A percentile compares a stretch with the other conserved stretches of the same genome.
These are phyloP conservation scores for Penstemon barbatus DNA, from an alignment of 257 asterid genomes.

Conservation along the genomic window DNA sequence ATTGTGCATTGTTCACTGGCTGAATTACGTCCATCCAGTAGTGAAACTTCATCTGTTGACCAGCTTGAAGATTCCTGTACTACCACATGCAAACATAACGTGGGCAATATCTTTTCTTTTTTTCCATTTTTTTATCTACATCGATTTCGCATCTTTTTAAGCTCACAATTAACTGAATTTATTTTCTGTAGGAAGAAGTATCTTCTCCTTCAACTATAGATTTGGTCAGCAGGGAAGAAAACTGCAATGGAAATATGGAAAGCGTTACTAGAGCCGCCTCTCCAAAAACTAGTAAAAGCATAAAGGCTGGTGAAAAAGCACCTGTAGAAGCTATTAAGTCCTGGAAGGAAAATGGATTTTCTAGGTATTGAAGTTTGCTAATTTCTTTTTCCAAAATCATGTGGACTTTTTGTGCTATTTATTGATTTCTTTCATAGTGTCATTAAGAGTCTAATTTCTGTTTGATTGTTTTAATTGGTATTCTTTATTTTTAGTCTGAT, in stretches of 20 bases:
- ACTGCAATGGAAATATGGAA: conserved; percentile 33
- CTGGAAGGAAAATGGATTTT: conserved; percentile 91
- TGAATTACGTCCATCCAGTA: conserved; percentile 48
- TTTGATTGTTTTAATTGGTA: background rate
- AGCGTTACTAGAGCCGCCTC: conserved; percentile 41
- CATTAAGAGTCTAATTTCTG: conserved; percentile 19
- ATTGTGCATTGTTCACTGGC: conserved; percentile 61
- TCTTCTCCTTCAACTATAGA: conserved; percentile 36
- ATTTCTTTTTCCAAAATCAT: background rate
- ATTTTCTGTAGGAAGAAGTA: conserved; percentile 45
- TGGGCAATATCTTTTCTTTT: conserved; percentile 28
- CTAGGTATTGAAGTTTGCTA: conserved; percentile 52
- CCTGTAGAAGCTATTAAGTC: conserved; percentile 49
- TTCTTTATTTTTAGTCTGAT: conserved; percentile 59
- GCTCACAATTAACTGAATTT: background rate
- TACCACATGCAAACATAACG: conserved; percentile 39
- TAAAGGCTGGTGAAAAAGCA: conserved; percentile 78
- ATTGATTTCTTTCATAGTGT: background rate
- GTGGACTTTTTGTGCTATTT: background rate
- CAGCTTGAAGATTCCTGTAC: conserved; percentile 41
- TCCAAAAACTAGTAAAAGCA: conserved; percentile 44
- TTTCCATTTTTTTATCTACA: conserved; percentile 4
- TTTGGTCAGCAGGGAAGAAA: conserved; percentile 40
- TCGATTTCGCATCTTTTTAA: conserved; percentile 11
- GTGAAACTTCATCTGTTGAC: conserved; percentile 39